phyloP scores from a whole-genome alignment of 768 basidiomycete species.

The Trametes villosa region DNA sequence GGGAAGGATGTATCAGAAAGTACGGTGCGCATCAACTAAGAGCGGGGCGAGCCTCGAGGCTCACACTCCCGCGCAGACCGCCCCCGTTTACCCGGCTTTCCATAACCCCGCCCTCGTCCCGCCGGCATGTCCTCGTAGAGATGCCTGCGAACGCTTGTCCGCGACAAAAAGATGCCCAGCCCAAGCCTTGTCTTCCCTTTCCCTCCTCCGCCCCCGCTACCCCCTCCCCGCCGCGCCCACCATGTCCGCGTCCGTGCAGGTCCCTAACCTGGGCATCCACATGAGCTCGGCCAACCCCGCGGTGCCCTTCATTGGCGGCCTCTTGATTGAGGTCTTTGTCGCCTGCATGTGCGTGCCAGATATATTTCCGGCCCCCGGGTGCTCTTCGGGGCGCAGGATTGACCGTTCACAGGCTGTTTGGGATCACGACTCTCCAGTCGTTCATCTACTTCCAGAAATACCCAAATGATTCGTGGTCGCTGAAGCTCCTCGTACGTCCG shows the following conservation, averaged over 20 bases:
- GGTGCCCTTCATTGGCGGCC: constrained; percentile 11
- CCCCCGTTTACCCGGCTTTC: too few relatives aligned
- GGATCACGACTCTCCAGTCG: constrained; percentile 14
- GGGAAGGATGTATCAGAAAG: too few relatives aligned
- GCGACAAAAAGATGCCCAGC: too few relatives aligned
- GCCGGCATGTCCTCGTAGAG: too few relatives aligned
- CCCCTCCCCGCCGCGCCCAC: neutral
- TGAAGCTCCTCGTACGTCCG: constrained; percentile 6
- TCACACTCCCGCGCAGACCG: too few relatives aligned
- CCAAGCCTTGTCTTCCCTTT: too few relatives aligned
- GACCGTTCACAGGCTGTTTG: constrained; percentile 2
- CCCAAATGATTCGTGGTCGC: neutral
- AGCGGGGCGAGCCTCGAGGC: too few relatives aligned
- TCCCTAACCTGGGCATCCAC: neutral
- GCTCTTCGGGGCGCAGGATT: neutral
- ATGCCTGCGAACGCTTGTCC: too few relatives aligned
- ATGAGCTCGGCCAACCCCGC: constrained; percentile 12
- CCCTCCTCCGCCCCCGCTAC: neutral
- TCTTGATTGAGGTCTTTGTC: constrained; percentile 15
- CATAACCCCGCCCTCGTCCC: too few relatives aligned
- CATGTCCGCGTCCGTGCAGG: neutral
- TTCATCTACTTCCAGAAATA: constrained; percentile 22
- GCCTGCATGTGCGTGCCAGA: constrained; percentile 11
- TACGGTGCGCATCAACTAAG: too few relatives aligned
- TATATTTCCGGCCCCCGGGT: neutral